Percentiles rank a stretch among this genome's conserved stretches.
phyloP scores from a whole-genome alignment of 2,329 filamentous ascomycete species.

The Phialophora tarda region DNA sequence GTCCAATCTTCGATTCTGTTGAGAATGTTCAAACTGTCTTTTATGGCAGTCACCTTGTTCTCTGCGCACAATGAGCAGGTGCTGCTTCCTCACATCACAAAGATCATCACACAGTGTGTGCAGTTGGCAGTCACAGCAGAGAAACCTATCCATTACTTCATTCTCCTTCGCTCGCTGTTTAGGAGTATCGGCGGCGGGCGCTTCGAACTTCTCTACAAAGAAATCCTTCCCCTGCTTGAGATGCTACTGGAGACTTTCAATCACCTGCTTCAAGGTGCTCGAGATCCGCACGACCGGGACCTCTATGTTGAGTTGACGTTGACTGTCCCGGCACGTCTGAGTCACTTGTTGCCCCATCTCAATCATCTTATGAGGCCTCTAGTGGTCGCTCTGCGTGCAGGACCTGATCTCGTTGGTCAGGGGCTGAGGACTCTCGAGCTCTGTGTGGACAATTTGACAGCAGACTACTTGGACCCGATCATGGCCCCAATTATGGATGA shows the following conservation, averaged over 20 bases:
- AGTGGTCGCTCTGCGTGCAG: slow-evolving; percentile 90
- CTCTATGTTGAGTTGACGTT: slow-evolving; percentile 96
- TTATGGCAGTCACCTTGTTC: slow-evolving; percentile 98
- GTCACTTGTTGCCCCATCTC: slow-evolving; percentile 91
- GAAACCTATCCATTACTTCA: slow-evolving; percentile 98
- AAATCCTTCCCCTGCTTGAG: slow-evolving; percentile 92
- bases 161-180: slow-evolving; percentile 89
- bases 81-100: slow-evolving; percentile 90
- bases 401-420: slow-evolving; percentile 92
- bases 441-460: slow-evolving; percentile 96
- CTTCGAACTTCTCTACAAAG: slow-evolving; percentile 98
- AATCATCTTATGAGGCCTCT: slow-evolving; percentile 97
- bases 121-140: slow-evolving; percentile 93
- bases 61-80: slow-evolving; percentile 94
- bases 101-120: slow-evolving; percentile 96
- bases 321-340: slow-evolving; percentile 91
- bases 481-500: slow-evolving; percentile 99
- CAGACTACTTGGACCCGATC: slow-evolving; percentile 96
- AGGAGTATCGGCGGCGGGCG: slow-evolving; percentile 95
- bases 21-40: slow-evolving; percentile 94
- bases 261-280: slow-evolving; percentile 85
- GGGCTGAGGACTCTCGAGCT: slow-evolving; percentile 91
- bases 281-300: slow-evolving; percentile 88
- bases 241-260: slow-evolving; percentile 98
- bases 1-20: slow-evolving; percentile 92